phyloP scores from a whole-genome alignment of 2,329 filamentous ascomycete species.

The Aaosphaeria arxii region DNA sequence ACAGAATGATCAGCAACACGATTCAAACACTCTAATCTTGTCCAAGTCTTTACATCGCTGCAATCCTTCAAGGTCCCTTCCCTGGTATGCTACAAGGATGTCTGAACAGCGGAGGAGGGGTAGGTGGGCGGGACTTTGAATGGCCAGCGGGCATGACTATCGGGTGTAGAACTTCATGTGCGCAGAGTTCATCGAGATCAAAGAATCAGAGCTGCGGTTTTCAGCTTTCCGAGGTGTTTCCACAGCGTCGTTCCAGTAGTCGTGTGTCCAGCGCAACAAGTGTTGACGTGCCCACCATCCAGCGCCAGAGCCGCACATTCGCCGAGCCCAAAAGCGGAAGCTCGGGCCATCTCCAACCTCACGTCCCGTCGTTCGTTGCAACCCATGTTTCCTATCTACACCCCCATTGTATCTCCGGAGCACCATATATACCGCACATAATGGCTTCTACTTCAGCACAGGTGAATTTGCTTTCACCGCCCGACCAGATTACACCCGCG shows the following conservation, averaged over 20 bases:
- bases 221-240: no score
- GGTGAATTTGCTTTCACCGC: constrained; percentile 40
- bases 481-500: constrained; percentile 36
- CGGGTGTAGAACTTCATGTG: constrained; percentile 16
- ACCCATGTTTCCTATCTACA: neutral
- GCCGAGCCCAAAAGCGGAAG: neutral
- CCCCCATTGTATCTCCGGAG: neutral
- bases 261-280: no score
- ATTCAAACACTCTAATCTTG: neutral
- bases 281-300: neutral
- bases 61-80: constrained; percentile 10
- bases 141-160: constrained; percentile 33
- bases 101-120: constrained; percentile 23
- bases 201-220: no score
- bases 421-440: no score
- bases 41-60: constrained; percentile 20
- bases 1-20: constrained; percentile 7
- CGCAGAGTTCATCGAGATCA: no score
- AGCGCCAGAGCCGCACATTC: neutral
- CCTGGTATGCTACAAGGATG: constrained; percentile 14
- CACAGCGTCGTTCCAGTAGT: no score
- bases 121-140: constrained; percentile 18
- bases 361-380: no score
- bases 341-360: neutral
- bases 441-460: constrained; percentile 3